Base-by-base conservation (phyloP, 2,329 filamentous ascomycete species). In the Neofusicoccum sp. region DNA sequence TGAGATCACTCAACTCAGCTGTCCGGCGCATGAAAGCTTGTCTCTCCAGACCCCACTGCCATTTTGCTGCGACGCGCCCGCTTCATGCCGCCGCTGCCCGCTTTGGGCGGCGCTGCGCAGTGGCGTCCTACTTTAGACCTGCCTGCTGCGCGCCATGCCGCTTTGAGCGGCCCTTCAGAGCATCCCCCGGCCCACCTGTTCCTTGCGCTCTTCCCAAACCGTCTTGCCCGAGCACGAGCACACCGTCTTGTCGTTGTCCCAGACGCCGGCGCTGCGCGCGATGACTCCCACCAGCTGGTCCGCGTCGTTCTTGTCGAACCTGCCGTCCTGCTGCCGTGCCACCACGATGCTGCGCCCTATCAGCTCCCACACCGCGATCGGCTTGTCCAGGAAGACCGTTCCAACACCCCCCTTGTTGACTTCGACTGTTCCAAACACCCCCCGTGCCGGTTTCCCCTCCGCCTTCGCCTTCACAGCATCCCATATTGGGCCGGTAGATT, bases 211-310 rank as follows among this genome's bases (percentile, higher is more conserved):
- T 76, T 99, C 90, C 95, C 95, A 99, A 9, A 99, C 85, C 61
- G 93, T 98, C 85, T 98, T 98, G 3, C 95, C 95, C 38, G 92
- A 96, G 76, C 95, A 99, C 49, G 92, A 96, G 75, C 95, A 99
- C 5, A 99, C 93, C 47, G 90, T 96, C 83, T 98, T 99, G 73
- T 97, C 91, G 69, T 99, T 96, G 75, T 97, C 93, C 95, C 95
- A 99, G 63, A 96, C 89, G n/a, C 95, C 95, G 14, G 95, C 93
- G 75, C 93, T 97, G 71, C 95, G 83, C 51, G 95, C 95, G 77
- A 99, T 91, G 56, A 99, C 93, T 7, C 95, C 95, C 2, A 96
- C 90, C 54, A 97, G 80, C 20, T 92, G 96, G 73, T 96, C 86
- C 60, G 87, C 83, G 71, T 96, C 90, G 67, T 96, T 93, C 68